Evolutionary conservation across 1,139 yeast species (phyloP).

Genomic region (Saccharomyces pastorianus): DNA sequence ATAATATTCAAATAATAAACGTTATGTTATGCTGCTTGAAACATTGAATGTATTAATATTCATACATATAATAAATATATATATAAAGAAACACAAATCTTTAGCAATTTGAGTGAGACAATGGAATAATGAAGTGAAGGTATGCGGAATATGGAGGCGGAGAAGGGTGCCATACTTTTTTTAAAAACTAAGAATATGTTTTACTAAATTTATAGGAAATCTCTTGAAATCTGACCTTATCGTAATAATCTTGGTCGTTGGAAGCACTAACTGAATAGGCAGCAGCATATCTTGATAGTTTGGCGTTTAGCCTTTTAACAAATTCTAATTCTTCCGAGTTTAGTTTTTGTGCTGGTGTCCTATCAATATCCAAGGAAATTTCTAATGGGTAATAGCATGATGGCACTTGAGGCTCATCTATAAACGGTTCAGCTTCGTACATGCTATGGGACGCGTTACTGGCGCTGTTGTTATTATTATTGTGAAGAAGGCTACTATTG

Average conservation of each 20-base stretch:
- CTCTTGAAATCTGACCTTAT: conserved; percentile 30
- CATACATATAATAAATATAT: neutral
- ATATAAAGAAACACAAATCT: neutral
- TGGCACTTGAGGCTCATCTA: neutral
- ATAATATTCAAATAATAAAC: too few relatives aligned
- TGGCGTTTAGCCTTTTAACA: conserved; percentile 13
- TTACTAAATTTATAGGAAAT: conserved; percentile 29
- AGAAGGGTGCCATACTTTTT: neutral
- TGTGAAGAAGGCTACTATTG: too few relatives aligned
- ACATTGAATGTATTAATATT: neutral
- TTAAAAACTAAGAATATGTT: conserved; percentile 18
- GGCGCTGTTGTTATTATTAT: neutral
- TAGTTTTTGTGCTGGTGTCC: neutral
- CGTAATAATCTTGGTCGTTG: conserved; percentile 24
- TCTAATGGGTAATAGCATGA: conserved; percentile 8
- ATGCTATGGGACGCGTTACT: neutral
- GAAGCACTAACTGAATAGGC: conserved; percentile 20
- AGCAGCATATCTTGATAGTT: conserved; percentile 19
- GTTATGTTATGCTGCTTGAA: neutral
- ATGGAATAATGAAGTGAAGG: neutral
- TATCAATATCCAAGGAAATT: conserved; percentile 1
- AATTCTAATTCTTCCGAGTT: conserved; percentile 11
- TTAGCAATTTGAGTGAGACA: conserved; percentile 1
- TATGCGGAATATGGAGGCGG: too few relatives aligned
- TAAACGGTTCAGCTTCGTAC: neutral